Conservation (phyloP, 2,329 filamentous ascomycete species). For the Elsinoe fawcettii region DNA sequence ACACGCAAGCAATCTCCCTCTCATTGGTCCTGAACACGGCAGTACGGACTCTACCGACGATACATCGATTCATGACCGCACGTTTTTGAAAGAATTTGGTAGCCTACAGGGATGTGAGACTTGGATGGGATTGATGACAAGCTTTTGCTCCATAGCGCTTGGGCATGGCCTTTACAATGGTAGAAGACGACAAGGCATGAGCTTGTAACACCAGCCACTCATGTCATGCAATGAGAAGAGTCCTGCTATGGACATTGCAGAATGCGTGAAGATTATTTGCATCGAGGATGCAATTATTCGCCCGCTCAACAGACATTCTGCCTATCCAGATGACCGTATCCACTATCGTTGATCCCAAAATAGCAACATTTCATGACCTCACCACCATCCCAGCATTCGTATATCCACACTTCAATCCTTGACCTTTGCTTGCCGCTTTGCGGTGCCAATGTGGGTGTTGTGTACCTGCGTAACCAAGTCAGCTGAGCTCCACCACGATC, state of each 20-base stretch:
- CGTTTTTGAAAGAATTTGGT: background rate
- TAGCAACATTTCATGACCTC: conserved; percentile 47
- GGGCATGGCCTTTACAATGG: background rate
- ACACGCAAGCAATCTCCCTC: background rate
- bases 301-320: background rate
- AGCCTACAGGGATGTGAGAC: conserved; percentile 8
- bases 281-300: background rate
- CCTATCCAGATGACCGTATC: background rate
- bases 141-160: conserved; percentile 8
- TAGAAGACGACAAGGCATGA: background rate
- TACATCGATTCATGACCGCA: background rate
- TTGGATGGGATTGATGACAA: background rate
- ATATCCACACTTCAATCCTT: conserved; percentile 29
- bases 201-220: background rate
- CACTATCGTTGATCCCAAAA: background rate
- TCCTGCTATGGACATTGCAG: background rate
- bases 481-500: background rate
- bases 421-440: conserved; percentile 64
- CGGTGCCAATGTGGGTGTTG: conserved; percentile 87
- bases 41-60: background rate
- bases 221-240: background rate
- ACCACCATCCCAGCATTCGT: conserved; percentile 36
- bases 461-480: conserved; percentile 49
- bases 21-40: background rate
- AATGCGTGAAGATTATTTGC: background rate